These are phyloP conservation scores for Linum usitatissimum DNA, from an alignment of 345 rosid species.

Conservation along the genomic window DNA sequence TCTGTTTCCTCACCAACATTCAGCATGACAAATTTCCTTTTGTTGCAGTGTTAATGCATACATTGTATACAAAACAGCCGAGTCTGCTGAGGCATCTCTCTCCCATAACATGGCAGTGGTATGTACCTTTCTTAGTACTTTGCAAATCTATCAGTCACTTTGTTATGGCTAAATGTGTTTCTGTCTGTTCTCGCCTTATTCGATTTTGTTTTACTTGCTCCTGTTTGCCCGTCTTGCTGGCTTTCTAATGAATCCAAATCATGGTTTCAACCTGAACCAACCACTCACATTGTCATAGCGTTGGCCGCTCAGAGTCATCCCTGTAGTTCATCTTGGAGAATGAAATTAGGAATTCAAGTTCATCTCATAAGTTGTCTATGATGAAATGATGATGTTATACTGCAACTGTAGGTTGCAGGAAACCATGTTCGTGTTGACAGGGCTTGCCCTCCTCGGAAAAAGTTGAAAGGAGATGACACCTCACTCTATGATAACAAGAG, in stretches of 20 bases:
- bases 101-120: slow-evolving; percentile 89
- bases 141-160: neutral
- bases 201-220: neutral
- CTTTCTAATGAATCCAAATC: too few relatives aligned
- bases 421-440: slow-evolving; percentile 92
- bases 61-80: slow-evolving; percentile 68
- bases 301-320: too few relatives aligned
- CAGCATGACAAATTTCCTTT: slow-evolving; percentile 4
- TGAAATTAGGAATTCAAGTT: too few relatives aligned
- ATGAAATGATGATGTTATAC: neutral
- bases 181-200: too few relatives aligned
- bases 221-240: neutral
- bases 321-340: too few relatives aligned
- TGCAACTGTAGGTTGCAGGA: slow-evolving; percentile 50
- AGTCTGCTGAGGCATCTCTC: slow-evolving; percentile 74
- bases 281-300: too few relatives aligned
- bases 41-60: slow-evolving; percentile 83
- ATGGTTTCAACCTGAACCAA: too few relatives aligned
- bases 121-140: slow-evolving; percentile 16
- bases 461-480: slow-evolving; percentile 51
- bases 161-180: neutral
- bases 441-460: slow-evolving; percentile 95
- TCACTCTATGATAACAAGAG: slow-evolving; percentile 66
- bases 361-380: too few relatives aligned
- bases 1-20: neutral